Conservation (phyloP, 257 asterid species). For the Craterostigma plantagineum region DNA sequence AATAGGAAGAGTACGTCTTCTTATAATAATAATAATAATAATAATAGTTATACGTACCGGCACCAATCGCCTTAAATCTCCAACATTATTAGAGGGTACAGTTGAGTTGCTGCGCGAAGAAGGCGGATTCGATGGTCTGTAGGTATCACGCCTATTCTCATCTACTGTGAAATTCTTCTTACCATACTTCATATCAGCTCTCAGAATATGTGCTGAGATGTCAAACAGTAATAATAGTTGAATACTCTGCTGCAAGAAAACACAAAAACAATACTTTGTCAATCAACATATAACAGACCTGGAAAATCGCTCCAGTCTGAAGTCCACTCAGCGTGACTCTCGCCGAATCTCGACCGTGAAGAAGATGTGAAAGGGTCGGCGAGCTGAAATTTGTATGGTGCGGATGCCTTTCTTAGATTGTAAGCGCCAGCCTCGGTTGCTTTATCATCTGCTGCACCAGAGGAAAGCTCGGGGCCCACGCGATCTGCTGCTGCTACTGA, state of each 20-base stretch:
- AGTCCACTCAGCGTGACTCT: constrained; percentile 36
- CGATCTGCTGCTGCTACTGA: constrained; percentile 15
- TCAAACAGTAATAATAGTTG: constrained; percentile 7
- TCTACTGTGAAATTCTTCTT: constrained; percentile 59
- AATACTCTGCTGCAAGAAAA: constrained; percentile 5
- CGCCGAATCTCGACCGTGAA: constrained; percentile 49
- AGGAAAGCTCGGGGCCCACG: constrained; percentile 21
- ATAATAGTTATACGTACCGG: constrained; percentile 47
- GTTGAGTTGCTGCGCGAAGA: too few species aligned
- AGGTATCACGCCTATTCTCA: constrained; percentile 75
- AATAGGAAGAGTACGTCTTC: neutral
- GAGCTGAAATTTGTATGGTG: constrained; percentile 22
- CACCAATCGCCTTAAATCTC: constrained; percentile 44
- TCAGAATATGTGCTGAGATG: constrained; percentile 64
- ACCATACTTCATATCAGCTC: constrained; percentile 90
- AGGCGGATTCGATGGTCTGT: constrained; percentile 27
- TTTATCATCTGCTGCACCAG: constrained; percentile 51
- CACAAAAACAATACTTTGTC: neutral
- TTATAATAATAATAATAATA: too few species aligned
- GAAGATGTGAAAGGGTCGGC: constrained; percentile 34
- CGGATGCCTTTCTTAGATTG: constrained; percentile 63
- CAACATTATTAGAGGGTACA: constrained; percentile 20
- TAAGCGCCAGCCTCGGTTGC: constrained; percentile 54
- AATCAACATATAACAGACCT: constrained; percentile 33
- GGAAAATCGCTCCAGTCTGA: constrained; percentile 95